These are phyloP conservation scores for Sophora flavescens DNA, from an alignment of 306 rosid species.

Conservation along the genomic window DNA sequence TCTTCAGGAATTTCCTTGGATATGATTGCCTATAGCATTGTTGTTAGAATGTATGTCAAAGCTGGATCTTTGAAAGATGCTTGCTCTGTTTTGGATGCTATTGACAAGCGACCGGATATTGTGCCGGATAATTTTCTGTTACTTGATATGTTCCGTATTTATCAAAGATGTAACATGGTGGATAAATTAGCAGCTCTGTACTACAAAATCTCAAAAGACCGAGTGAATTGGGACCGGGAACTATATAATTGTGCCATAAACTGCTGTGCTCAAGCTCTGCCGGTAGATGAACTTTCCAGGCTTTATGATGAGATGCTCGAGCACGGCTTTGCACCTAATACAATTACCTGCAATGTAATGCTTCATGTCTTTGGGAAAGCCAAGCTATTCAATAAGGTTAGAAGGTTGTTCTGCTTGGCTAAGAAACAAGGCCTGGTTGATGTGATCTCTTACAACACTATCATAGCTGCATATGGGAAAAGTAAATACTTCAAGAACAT, in stretches of 20 bases:
- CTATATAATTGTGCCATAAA: constrained; percentile 80
- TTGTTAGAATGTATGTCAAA: constrained; percentile 83
- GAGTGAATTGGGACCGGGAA: constrained; percentile 79
- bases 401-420: constrained; percentile 73
- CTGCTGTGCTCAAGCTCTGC: constrained; percentile 86
- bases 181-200: constrained; percentile 68
- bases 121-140: constrained; percentile 74
- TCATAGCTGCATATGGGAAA: constrained; percentile 81
- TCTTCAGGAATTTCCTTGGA: constrained; percentile 70
- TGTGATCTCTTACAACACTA: constrained; percentile 82
- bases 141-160: constrained; percentile 80
- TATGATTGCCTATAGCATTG: constrained; percentile 78
- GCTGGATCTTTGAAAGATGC: constrained; percentile 81
- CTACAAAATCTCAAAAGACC: constrained; percentile 69
- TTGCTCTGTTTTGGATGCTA: constrained; percentile 74
- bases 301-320: constrained; percentile 85
- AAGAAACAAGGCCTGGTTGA: constrained; percentile 80
- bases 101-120: constrained; percentile 67
- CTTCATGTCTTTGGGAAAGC: constrained; percentile 83
- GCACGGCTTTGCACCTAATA: constrained; percentile 70
- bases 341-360: constrained; percentile 79
- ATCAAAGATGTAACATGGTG: constrained; percentile 73
- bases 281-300: constrained; percentile 86
- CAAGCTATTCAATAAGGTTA: constrained; percentile 81
- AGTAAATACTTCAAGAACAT: constrained; percentile 74